Percentiles rank a stretch among this genome's conserved stretches.
Evolutionary conservation across 257 asterid species (phyloP).

Genomic region (Penstemon barbatus): DNA sequence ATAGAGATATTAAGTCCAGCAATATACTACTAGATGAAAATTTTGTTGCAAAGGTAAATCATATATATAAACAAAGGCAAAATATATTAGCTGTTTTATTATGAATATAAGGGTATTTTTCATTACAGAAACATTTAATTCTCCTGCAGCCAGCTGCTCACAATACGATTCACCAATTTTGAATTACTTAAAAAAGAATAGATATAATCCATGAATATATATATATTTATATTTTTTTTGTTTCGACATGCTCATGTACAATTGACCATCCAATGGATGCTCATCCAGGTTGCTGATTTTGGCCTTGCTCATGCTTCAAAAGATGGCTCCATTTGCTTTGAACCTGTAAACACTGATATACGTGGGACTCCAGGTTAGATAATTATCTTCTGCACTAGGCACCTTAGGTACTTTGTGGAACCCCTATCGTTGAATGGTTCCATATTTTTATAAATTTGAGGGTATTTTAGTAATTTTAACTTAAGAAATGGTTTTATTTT

Average conservation of each 20-base stretch:
- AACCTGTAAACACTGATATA: slow-evolving; percentile 88
- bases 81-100: neutral
- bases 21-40: slow-evolving; percentile 81
- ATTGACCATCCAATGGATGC: neutral
- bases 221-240: no score
- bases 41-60: slow-evolving; percentile 74
- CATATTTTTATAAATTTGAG: no score
- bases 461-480: no score
- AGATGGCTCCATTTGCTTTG: slow-evolving; percentile 90
- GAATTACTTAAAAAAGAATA: no score
- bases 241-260: no score
- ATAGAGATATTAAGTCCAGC: slow-evolving; percentile 93
- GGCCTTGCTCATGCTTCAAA: slow-evolving; percentile 95
- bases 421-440: no score
- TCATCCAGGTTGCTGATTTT: slow-evolving; percentile 88
- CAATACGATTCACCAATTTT: no score
- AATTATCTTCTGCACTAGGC: slow-evolving; percentile 9
- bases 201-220: no score
- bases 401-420: neutral
- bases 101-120: neutral
- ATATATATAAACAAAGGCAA: neutral
- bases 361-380: slow-evolving; percentile 91
- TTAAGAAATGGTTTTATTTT: no score
- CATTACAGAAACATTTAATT: neutral
- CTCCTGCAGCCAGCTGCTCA: neutral